Conservation (phyloP, 2,329 filamentous ascomycete genomes). For the Rugonectria rugulosa region DNA sequence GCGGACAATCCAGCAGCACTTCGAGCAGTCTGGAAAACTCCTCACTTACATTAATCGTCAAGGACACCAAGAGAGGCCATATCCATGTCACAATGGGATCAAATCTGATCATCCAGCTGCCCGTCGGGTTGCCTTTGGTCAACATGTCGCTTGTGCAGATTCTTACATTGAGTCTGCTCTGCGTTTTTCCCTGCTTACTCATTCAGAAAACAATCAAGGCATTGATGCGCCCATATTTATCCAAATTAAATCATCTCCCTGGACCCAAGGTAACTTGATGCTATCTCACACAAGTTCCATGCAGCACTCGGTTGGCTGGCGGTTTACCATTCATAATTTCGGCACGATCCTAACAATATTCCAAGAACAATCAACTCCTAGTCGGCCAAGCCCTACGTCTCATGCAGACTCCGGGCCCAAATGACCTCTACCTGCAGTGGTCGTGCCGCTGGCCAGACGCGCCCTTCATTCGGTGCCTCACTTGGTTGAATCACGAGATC, state of each 20-base stretch:
- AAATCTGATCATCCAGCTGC: no score
- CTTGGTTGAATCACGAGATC: conserved; percentile 23
- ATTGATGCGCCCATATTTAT: not conserved
- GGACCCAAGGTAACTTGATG: not conserved
- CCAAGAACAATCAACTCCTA: not conserved
- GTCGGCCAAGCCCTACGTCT: not conserved
- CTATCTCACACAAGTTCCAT: not conserved
- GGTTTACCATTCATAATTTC: no score
- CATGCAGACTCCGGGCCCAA: not conserved
- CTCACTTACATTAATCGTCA: not conserved
- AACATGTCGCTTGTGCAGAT: not conserved
- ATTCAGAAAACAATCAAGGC: not conserved
- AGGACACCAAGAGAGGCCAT: not conserved
- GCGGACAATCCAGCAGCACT: no score
- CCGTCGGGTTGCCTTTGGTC: not conserved
- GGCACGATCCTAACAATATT: not conserved
- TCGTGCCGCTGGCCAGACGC: conserved; percentile 20
- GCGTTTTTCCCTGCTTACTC: not conserved
- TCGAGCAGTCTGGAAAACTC: not conserved
- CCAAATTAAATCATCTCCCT: not conserved
- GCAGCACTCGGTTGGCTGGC: no score
- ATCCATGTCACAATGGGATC: not conserved
- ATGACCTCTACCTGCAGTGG: conserved; percentile 9
- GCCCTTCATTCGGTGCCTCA: conserved; percentile 19
- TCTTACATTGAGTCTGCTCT: not conserved